Base-by-base conservation (phyloP, 1,284 basidiomycete species). In the Naganishia albida region DNA sequence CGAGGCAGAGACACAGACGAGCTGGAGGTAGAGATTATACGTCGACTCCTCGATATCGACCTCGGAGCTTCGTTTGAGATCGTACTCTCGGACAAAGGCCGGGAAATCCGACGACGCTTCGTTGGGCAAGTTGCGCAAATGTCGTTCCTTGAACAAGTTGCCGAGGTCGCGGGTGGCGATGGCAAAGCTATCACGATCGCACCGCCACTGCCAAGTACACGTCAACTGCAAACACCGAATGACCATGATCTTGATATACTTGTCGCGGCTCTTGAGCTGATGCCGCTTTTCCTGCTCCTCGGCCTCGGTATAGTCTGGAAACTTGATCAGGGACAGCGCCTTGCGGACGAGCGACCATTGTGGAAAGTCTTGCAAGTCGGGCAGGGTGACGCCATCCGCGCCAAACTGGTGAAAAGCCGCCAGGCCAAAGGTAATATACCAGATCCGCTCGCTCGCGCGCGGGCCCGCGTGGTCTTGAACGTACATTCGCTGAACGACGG, bases 401-500 rank as follows among this genome's bases (percentile, higher is more conserved):
- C 87, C 87, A 77, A 95, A 90, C 71, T 93, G 93, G 0, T 89
- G 89, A 3, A 96, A 75, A 0, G 86, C 84, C 65, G 86, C 88
- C 0, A 94, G 75, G 15, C 83, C 83, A 71, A 91, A 88, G 8
- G 90, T 81, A 3, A 83, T 81, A 55, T 82, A 85, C 89, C 93
- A 95, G 12, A 87, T 80, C 7, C 82, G 75, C 76, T 94, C 92
- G 66, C 88, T 87, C 3, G 81, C 81, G 38, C 84, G 81, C 0
- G 87, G 72, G 23, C 77, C 75, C 26, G 70, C 65, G 30, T 69
- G 68, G 46, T 75, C 72, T 15, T 68, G 64, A 86, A 81, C 1
- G 80, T 77, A 46, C 67, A 67, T 67, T 66, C 48, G 20, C 25
- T 62, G 59, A 15, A 42, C 49, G 18, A 62, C 48, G 34, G 20